A percentile compares a stretch with the other conserved stretches of the same genome.
These are phyloP conservation scores for Porpolomopsis calyptriformis DNA, from an alignment of 768 basidiomycete genomes.

Conservation along the genomic window DNA sequence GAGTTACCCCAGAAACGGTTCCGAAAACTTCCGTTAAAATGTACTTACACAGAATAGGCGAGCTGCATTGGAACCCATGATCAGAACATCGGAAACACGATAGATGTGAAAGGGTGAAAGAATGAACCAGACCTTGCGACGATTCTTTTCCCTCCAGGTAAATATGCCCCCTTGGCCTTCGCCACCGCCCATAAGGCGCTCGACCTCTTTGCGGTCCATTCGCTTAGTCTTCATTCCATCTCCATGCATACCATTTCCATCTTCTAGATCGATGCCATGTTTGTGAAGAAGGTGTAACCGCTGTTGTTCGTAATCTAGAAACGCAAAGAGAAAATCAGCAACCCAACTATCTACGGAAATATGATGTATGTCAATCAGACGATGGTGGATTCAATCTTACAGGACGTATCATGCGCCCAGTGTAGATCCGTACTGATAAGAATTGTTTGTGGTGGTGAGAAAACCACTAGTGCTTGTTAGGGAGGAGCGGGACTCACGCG, in stretches of 20 bases:
- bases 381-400: conserved; percentile 26
- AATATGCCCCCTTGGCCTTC: conserved; percentile 77
- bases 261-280: conserved; percentile 92
- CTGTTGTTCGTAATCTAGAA: conserved; percentile 95
- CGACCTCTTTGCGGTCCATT: conserved; percentile 73
- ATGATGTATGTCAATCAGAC: conserved; percentile 7
- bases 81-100: conserved; percentile 15
- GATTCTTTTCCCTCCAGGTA: conserved; percentile 92
- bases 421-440: conserved; percentile 71
- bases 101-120: conserved; percentile 15
- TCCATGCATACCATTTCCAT: conserved; percentile 43
- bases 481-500: conserved; percentile 52
- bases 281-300: conserved; percentile 78
- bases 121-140: conserved; percentile 74
- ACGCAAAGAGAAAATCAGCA: too few relatives aligned
- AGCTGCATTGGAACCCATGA: conserved; percentile 34
- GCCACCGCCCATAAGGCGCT: conserved; percentile 73
- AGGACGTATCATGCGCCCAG: conserved; percentile 95
- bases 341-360: too few relatives aligned
- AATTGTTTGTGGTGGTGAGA: too few relatives aligned
- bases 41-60: conserved; percentile 75
- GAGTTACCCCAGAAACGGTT: background rate
- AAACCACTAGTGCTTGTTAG: conserved; percentile 10
- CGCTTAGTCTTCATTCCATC: conserved; percentile 68
- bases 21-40: background rate